Evolutionary conservation across 495 filamentous ascomycete species (phyloP).

Genomic region (Aspergillus avenaceus): DNA sequence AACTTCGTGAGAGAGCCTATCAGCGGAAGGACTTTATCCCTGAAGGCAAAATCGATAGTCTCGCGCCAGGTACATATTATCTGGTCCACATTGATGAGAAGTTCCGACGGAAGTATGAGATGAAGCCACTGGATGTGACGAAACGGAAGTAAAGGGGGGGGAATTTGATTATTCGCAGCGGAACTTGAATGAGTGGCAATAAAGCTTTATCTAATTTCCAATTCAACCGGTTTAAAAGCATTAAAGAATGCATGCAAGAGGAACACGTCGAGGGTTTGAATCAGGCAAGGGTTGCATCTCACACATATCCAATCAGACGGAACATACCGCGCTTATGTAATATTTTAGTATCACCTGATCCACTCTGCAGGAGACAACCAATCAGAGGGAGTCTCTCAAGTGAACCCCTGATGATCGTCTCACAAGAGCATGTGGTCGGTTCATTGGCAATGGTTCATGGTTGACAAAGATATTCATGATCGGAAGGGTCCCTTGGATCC

Average conservation of each 20-base stretch:
- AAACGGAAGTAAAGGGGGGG: neutral
- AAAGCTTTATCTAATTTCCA: neutral
- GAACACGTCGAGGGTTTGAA: no score
- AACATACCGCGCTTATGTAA: no score
- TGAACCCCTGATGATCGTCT: slow-evolving; percentile 1
- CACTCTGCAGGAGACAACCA: neutral
- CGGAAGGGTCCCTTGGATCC: neutral
- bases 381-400: neutral
- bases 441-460: slow-evolving; percentile 4
- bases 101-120: slow-evolving; percentile 84
- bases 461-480: neutral
- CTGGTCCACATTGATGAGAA: slow-evolving; percentile 85
- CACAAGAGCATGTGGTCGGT: slow-evolving; percentile 5
- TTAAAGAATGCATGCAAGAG: no score
- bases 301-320: no score
- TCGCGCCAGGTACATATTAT: slow-evolving; percentile 84
- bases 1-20: slow-evolving; percentile 89
- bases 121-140: slow-evolving; percentile 56
- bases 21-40: slow-evolving; percentile 87
- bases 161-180: neutral
- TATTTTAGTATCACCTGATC: slow-evolving; percentile 3
- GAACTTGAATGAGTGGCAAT: neutral
- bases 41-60: slow-evolving; percentile 66
- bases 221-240: no score
- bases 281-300: no score